phyloP scores from a whole-genome alignment of 1,284 basidiomycete genomes.

The Cutaneotrichosporon sp. region DNA sequence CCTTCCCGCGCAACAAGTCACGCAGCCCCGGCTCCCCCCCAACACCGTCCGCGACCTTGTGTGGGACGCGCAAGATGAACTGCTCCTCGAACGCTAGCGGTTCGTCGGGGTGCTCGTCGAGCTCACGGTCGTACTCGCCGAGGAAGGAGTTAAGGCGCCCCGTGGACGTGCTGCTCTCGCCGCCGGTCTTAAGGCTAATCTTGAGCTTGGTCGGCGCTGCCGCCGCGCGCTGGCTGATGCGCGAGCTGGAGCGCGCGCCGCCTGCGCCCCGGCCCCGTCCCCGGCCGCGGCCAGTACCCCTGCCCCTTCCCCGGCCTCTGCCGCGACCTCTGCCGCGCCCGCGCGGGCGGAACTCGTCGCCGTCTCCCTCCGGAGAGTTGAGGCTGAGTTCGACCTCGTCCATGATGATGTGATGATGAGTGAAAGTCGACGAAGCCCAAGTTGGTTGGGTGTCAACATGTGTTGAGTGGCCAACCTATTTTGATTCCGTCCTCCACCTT shows the following conservation, averaged over 20 bases:
- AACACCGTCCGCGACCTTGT: constrained; percentile 57
- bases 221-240: constrained; percentile 24
- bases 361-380: constrained; percentile 7
- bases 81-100: constrained; percentile 93
- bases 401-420: constrained; percentile 3
- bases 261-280: constrained; percentile 19
- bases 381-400: not conserved
- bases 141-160: constrained; percentile 66
- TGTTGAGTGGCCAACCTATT: not conserved
- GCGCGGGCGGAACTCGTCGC: constrained; percentile 9
- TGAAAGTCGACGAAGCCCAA: not conserved
- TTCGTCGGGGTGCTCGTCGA: constrained; percentile 91
- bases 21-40: constrained; percentile 62
- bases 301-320: constrained; percentile 24
- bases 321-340: constrained; percentile 18
- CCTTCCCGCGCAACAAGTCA: constrained; percentile 77
- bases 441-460: not conserved
- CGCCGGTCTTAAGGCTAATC: constrained; percentile 40
- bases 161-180: constrained; percentile 21
- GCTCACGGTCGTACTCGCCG: constrained; percentile 85
- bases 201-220: constrained; percentile 33
- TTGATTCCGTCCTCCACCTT: not conserved
- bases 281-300: constrained; percentile 18
- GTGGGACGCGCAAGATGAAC: constrained; percentile 88
- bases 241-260: constrained; percentile 14